Evolutionary conservation across 768 basidiomycete species (phyloP), one percentile per base, ranked within the genome.

Genomic region (Lentinula detonsa): DNA sequence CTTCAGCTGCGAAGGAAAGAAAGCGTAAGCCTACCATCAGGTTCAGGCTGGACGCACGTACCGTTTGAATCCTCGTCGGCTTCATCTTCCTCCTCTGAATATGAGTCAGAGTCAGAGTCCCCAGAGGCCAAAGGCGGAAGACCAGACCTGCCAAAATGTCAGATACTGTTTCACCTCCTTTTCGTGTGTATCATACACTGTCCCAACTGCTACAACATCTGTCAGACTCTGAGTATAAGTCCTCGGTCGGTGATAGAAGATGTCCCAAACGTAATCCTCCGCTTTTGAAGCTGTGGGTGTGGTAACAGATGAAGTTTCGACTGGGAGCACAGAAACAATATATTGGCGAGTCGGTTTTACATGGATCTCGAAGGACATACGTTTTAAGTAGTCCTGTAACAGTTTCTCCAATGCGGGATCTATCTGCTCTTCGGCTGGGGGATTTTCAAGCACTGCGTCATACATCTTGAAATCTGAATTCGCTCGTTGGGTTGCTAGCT

Each of bases 21-120:
- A 35, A 39, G 16, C 11, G 21, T 35, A n/a, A 15, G 57, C 28
- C 18, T 52, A 45, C 23, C 51, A 35, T 15, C 5, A 52, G 43
- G 62, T 52, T 60, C 34, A 49, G 45, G 39, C 58, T 39, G 48
- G 13, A 50, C 3, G 21, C 10, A 69, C 73, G 42, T 49, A 90
- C 91, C 88, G 71, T 93, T 93, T 0, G 91, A 93, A 66, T 93
- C 91, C 65, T 93, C 91, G 62, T 92, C 90, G 3, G 83, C 90
- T 64, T 89, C 87, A 60, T 90, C 90, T 63, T 84, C 86, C 65
- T 79, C 78, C 65, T 87, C 86, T 0, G 82, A 84, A 43, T 86
- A 87, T 21, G 85, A 86, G 9, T 80, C 76, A 15, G 85, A 84
- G 49, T 86, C 85, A 64, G 84, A 79, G 3, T 76, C 71, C 64